A percentile compares a stretch with the other conserved stretches of the same genome.
Evolutionary conservation across 371 early-diverging fungal genomes (phyloP).

Genomic region (Cokeromyces recurvatus): DNA sequence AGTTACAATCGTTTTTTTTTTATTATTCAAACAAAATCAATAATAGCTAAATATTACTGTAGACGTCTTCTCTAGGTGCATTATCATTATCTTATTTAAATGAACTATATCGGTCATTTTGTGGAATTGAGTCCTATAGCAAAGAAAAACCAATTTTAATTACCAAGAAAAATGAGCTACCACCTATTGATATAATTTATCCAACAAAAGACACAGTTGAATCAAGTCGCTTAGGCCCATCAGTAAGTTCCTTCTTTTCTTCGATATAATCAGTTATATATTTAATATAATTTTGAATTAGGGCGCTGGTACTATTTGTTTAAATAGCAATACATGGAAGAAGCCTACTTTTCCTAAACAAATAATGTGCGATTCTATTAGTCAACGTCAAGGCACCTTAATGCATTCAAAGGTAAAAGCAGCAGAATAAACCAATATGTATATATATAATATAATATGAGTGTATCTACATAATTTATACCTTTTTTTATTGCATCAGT

Average conservation of each 20-base stretch:
- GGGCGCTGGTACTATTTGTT: conserved; percentile 44
- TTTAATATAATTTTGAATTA: conserved; percentile 1
- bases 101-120: conserved; percentile 37
- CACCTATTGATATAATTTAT: conserved; percentile 32
- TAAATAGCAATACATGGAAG: conserved; percentile 27
- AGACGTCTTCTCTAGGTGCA: conserved; percentile 44
- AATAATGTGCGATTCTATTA: conserved; percentile 42
- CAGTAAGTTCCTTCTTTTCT: conserved; percentile 21
- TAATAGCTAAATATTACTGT: no score
- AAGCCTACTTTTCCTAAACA: conserved; percentile 36
- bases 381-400: conserved; percentile 33
- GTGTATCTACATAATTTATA: neutral
- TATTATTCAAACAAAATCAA: no score
- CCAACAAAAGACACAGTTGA: conserved; percentile 29
- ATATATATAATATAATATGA: no score
- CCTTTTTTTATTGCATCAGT: conserved; percentile 15
- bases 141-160: neutral
- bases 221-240: conserved; percentile 25
- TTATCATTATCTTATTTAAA: conserved; percentile 23
- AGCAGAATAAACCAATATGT: no score
- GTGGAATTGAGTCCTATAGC: conserved; percentile 26
- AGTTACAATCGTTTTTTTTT: no score
- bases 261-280: neutral
- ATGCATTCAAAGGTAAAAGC: conserved; percentile 52
- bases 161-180: conserved; percentile 12